Base-by-base conservation (phyloP, 352 stramenopile species). In the Globisporangium heterothallicum region DNA sequence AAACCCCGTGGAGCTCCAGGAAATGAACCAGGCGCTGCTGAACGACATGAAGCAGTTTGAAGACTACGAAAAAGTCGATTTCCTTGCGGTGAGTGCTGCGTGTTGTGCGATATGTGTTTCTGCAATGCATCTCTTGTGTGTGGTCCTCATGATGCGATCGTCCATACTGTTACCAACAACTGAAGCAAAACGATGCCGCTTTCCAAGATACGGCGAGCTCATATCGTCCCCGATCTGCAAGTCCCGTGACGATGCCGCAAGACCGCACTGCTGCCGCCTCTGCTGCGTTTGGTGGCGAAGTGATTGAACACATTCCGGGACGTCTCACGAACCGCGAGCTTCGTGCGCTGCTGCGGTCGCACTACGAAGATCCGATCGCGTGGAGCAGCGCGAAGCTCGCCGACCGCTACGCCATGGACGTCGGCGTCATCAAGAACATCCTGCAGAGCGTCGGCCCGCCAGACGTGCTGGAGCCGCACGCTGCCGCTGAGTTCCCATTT, bases 121-220 rank as follows among this genome's bases (percentile, higher is more conserved):
- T 34, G 30, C 30, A 13, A 13, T n/a, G n/a, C n/a, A n/a, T n/a
- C n/a, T 36, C 16, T 36, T 27, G 18, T 26, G 5, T 54, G 21
- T 18, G 6, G 32, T 47, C 27, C 13, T 25, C 25, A 12, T 24
- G 8, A 10, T 21, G 45, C 21, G 10, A 27, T 2, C 8, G 18
- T 10, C 25, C 12, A 49, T 49, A 16, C 9, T 12, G 22, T 34
- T 49, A 34, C 21, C n/a, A n/a, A 35, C 13, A 46, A 14, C 21
- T 56, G 22, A 26, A 84, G 59, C 59, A 87, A 53, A 77, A 64
- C 49, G 71, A 49, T 22, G 56, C 66, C 32, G 74, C 65, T 42
- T 89, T 87, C 42, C 50, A 70, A 19, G 61, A 73, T 34, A 89
- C 78, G 7, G 78, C 78, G 41, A 86, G 78, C 49, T 80, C 75